Evolutionary conservation across 2,329 filamentous ascomycete genomes (phyloP), one percentile per base, ranked within the genome.

Genomic region (Penicillium paneum): DNA sequence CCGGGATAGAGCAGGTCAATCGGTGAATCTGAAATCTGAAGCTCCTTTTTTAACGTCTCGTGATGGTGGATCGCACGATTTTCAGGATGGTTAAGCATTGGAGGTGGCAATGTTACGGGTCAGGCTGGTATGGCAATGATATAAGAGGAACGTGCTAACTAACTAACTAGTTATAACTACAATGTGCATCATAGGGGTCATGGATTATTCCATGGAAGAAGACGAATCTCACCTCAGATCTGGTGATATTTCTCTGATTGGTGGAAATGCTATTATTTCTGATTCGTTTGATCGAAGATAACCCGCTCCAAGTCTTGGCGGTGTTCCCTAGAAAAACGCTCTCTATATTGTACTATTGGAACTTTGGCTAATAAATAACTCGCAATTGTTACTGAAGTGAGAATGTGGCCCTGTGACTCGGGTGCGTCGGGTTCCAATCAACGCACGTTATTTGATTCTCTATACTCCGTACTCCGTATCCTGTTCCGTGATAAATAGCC

Each of bases 191-290:
- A 28, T 42, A 12, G 24, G 39, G 3, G 17, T 19, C 35, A 38
- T 43, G 28, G 11, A 24, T 38, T 15, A 4, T 28, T 46, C 21
- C 15, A 42, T 42, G 40, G 11, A 26, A 19, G 15, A 8, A 19
- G 15, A 8, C n/a, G 28, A 54, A 54, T 54, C 52, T 50, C 41
- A 54, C 52, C 45, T 54, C 52, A 50, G 46, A 50, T 39, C 28
- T 19, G 12, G 45, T 15, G 12, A 8, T 2, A 19, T 24, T 8
- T 36, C 8, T 15, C 6, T 55, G 19, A 55, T 52, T 46, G 42
- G 48, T 19, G 21, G 35, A 52, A 17, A 1, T 19, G 8, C 5
- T 11, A 21, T 19, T 32, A 13, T 44, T 13, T 32, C 29, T 44
- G 41, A 44, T 44, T 44, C 26, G 26, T 28, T 43, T 28, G 10